These are phyloP conservation scores for Mycena metata DNA, from an alignment of 768 basidiomycete species.

Conservation along the genomic window DNA sequence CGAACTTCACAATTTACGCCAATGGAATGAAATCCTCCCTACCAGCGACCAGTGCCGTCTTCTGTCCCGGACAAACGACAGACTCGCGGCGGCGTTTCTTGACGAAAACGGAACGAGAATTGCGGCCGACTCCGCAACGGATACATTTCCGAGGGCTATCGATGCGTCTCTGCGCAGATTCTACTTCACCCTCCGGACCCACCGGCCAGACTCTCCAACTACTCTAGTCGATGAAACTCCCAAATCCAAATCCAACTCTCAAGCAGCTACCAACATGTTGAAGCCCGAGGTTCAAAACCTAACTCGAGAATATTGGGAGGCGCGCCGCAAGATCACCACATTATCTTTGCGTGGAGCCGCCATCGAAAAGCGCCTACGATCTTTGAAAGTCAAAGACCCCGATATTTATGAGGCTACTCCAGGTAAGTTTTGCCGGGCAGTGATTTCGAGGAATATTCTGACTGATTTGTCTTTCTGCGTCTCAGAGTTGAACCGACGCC, in stretches of 20 bases:
- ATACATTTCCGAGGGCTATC: conserved; percentile 8
- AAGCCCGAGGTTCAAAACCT: conserved; percentile 12
- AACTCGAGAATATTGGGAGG: conserved; percentile 31
- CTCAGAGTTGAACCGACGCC: conserved; percentile 15
- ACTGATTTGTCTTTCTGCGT: not conserved
- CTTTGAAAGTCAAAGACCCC: conserved; percentile 5
- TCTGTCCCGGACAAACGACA: not conserved
- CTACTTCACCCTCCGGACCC: conserved; percentile 24
- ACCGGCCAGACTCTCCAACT: conserved; percentile 4
- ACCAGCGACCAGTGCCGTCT: not conserved
- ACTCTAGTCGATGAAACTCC: not conserved
- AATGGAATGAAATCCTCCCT: not conserved
- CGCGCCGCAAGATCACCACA: conserved; percentile 17
- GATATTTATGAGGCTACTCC: conserved; percentile 18
- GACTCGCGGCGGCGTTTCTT: conserved; percentile 20
- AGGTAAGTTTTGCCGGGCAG: conserved; percentile 4
- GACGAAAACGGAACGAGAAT: conserved; percentile 20
- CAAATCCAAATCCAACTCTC: not conserved
- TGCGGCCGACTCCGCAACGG: not conserved
- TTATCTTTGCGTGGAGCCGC: conserved; percentile 4
- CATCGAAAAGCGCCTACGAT: conserved; percentile 19
- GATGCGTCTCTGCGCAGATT: not conserved
- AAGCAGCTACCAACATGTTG: not conserved
- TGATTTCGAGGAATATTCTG: not conserved
- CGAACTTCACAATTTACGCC: not conserved